Conservation (phyloP, 2,329 filamentous ascomycete species). For the Fusarium mundagurra region DNA sequence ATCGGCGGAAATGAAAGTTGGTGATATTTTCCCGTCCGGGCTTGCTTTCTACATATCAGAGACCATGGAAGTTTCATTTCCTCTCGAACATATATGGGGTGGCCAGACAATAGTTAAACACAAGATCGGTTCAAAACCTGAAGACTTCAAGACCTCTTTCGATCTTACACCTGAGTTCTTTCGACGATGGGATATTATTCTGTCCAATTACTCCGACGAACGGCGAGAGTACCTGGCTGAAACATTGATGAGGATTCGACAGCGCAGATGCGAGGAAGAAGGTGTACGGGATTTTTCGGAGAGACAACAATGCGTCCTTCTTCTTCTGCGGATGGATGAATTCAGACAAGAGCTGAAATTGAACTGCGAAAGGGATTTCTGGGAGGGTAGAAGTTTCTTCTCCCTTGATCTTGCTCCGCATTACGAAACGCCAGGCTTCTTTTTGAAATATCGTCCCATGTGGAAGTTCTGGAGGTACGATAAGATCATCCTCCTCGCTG, state of each 20-base stretch:
- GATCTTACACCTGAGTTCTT: neutral
- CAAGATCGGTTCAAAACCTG: neutral
- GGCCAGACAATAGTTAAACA: neutral
- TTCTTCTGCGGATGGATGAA: neutral
- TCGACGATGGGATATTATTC: neutral
- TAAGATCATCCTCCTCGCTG: rapidly evolving
- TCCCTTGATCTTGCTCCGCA: neutral
- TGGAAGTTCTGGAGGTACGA: neutral
- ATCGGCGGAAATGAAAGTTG: rapidly evolving
- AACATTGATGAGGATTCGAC: neutral
- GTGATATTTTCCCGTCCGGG: neutral
- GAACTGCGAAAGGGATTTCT: neutral
- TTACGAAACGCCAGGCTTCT: neutral
- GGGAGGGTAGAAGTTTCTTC: neutral
- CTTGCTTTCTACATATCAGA: neutral
- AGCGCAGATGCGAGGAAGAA: neutral
- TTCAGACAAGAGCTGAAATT: neutral
- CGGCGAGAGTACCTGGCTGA: neutral
- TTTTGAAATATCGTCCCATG: rapidly evolving
- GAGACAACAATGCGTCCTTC: neutral
- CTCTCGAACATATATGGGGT: neutral
- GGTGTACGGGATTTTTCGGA: neutral
- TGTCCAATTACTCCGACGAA: neutral
- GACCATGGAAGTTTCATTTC: rapidly evolving
- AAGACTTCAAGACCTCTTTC: neutral